These are phyloP conservation scores for Trypanosoma mega DNA, from an alignment of 208 protist species.

Conservation along the genomic window DNA sequence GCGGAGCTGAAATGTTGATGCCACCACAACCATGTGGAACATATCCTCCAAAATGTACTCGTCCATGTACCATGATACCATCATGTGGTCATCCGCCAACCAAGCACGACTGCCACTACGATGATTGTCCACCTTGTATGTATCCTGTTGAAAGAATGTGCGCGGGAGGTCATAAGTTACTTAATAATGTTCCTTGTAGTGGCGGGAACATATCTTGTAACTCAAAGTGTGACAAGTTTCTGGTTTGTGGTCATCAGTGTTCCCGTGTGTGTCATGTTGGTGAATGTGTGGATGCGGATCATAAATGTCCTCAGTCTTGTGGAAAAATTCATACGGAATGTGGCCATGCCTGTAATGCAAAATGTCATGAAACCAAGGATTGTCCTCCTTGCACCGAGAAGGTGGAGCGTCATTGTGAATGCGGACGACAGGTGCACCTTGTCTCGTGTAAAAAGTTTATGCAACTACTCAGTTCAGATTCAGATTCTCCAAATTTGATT, in stretches of 20 bases:
- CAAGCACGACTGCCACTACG: conserved; percentile 71
- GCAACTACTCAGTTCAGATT: conserved; percentile 23
- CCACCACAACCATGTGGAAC: conserved; percentile 78
- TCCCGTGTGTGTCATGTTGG: conserved; percentile 56
- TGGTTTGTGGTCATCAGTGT: conserved; percentile 69
- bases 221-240: conserved; percentile 38
- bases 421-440: conserved; percentile 35
- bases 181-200: conserved; percentile 35
- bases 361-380: conserved; percentile 41
- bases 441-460: conserved; percentile 46
- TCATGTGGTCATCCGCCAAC: conserved; percentile 47
- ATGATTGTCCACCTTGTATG: conserved; percentile 64
- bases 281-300: conserved; percentile 37
- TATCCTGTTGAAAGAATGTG: conserved; percentile 42
- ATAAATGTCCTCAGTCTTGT: conserved; percentile 42
- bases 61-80: conserved; percentile 33
- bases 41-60: conserved; percentile 46
- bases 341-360: conserved; percentile 50
- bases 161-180: conserved; percentile 39
- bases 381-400: conserved; percentile 50
- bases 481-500: conserved; percentile 23
- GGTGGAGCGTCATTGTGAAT: conserved; percentile 48
- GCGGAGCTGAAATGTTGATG: conserved; percentile 45
- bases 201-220: conserved; percentile 36
- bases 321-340: conserved; percentile 40